Evolutionary conservation across 1,284 basidiomycete genomes (phyloP).

Genomic region (Stygiomarasmius scandens): DNA sequence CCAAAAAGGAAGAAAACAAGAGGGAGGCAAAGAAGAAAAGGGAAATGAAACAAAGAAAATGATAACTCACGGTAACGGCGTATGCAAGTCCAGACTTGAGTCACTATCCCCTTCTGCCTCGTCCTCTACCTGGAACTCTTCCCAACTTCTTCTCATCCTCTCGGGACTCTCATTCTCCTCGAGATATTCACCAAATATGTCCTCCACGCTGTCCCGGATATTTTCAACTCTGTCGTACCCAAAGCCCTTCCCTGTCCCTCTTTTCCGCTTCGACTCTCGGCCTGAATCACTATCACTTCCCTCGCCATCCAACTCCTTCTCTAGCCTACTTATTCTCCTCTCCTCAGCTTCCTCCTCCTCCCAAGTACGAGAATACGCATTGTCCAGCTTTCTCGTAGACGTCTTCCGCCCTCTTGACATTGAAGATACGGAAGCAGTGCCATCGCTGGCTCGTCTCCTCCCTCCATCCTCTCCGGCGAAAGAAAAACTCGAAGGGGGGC

Average conservation of each 20-base stretch:
- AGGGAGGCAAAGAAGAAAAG: constrained; percentile 1
- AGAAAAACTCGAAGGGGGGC: background rate
- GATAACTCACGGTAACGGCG: constrained; percentile 70
- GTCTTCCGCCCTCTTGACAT: background rate
- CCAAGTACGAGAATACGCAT: constrained; percentile 25
- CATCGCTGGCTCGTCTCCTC: background rate
- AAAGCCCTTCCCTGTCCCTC: no score
- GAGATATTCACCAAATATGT: background rate
- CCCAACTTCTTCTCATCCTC: background rate
- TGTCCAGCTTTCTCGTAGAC: constrained; percentile 8
- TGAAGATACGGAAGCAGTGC: background rate
- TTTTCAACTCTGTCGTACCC: constrained; percentile 13
- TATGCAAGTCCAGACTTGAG: constrained; percentile 76
- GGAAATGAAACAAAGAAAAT: constrained; percentile 4
- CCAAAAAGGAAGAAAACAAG: background rate
- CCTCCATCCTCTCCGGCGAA: background rate
- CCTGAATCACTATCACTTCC: constrained; percentile 36
- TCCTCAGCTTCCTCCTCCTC: constrained; percentile 24
- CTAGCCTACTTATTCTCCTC: constrained; percentile 20
- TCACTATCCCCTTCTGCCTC: constrained; percentile 43
- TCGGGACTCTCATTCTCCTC: background rate
- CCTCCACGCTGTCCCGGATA: background rate
- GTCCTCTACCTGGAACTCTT: constrained; percentile 17
- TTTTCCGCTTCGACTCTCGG: constrained; percentile 19
- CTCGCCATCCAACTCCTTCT: constrained; percentile 38